Base-by-base conservation (phyloP, 257 asterid species). In the Echium plantagineum region DNA sequence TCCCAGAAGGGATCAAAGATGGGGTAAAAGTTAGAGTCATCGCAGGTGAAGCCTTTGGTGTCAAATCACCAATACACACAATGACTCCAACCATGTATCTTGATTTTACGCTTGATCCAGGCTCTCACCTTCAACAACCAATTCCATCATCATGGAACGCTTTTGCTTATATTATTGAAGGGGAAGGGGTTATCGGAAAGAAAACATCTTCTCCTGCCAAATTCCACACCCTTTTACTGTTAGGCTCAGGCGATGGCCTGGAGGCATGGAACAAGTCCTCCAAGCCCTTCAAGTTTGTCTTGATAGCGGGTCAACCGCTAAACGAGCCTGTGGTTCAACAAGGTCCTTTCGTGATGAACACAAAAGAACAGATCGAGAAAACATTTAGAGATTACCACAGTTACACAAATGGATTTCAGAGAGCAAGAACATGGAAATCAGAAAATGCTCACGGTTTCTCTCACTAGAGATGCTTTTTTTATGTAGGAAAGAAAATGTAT, bases 311-410 rank as follows among this genome's bases (percentile, higher is more conserved):
- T 2, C 81, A 87, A 67, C 97, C 97, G 4, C 52, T 90, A 57
- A 89, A 83, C 3, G 97, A 90, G 72, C 85, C 97, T 0, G 91
- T 90, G 9, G 90, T 74, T 60, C 97, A 85, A 63, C 77, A 77
- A 56, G 97, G 96, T 4, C 97, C 97, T 1, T 87, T 90, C 74
- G 97, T 90, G 64, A 87, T 87, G 97, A 90, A 87, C 64, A 87
- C 68, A 12, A 89, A 87, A 64, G 84, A 80, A 21, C 78, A 90
- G 63, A 78, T 90, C 15, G 95, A 90, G 13, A 88, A 79, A 58
- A 78, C 97, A 42, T 42, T 42, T 4, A 42, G 49, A 42, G 49
- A 42, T 42, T 42, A 12, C 49, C 49, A 42, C 49, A 42, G 49
- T 42, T 42, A 7, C 49, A 42, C 49, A 42, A 42, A 42, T 42